Percentiles rank a stretch among this genome's conserved stretches.
Evolutionary conservation across 345 rosid species (phyloP).

Genomic region (Sisymbrium irio): DNA sequence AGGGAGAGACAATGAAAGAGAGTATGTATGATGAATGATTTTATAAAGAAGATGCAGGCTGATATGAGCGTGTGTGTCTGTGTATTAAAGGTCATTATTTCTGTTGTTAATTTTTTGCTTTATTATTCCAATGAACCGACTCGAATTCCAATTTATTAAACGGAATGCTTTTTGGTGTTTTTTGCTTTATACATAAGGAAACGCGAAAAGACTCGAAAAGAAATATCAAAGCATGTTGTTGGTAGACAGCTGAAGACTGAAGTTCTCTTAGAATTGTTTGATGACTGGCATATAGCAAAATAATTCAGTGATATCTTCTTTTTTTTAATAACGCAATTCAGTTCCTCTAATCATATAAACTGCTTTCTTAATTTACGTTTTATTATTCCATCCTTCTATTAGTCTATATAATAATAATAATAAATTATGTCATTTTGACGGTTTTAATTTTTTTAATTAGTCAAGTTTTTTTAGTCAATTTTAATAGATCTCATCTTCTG

Average conservation of each 20-base stretch:
- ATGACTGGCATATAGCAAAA: neutral
- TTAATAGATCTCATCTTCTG: neutral
- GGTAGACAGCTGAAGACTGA: constrained; percentile 9
- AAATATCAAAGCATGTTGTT: constrained; percentile 17
- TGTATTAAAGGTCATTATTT: neutral
- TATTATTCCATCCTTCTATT: neutral
- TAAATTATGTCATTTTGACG: neutral
- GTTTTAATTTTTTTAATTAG: neutral
- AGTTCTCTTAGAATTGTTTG: neutral
- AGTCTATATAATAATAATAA: neutral
- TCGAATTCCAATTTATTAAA: constrained; percentile 26
- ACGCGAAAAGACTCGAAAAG: constrained; percentile 4
- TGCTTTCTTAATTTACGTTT: neutral
- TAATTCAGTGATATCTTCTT: neutral
- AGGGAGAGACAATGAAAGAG: neutral
- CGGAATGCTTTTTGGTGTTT: constrained; percentile 1
- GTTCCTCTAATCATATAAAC: neutral
- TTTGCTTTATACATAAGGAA: constrained; percentile 27
- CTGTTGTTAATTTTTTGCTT: constrained; percentile 20
- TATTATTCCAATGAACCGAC: constrained; percentile 26
- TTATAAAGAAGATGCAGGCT: constrained; percentile 14
- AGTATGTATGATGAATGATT: neutral
- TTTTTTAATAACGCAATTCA: no score
- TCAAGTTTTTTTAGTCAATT: neutral
- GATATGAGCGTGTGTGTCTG: neutral